These are phyloP conservation scores for Erodium moschatum DNA, from an alignment of 441 rosid species.

Conservation along the genomic window DNA sequence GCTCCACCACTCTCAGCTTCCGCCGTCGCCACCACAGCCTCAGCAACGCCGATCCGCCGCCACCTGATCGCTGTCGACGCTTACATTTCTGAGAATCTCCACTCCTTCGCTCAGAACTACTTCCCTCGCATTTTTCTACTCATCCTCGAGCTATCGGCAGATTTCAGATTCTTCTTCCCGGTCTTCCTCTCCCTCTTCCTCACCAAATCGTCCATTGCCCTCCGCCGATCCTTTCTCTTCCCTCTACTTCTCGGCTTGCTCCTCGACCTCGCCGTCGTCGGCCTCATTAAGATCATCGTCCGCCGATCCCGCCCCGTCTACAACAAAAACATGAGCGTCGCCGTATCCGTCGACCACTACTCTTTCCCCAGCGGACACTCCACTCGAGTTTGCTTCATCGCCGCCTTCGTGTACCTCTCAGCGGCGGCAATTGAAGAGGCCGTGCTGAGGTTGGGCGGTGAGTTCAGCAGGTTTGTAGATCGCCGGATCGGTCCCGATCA, in stretches of 20 bases:
- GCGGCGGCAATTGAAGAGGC: constrained; percentile 18
- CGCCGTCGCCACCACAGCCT: constrained; percentile 1
- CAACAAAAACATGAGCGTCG: constrained; percentile 65
- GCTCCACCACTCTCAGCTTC: background rate
- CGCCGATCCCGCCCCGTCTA: constrained; percentile 80
- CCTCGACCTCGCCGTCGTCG: constrained; percentile 63
- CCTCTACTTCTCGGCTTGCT: constrained; percentile 73
- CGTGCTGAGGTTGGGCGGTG: constrained; percentile 14
- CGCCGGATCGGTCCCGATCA: constrained; percentile 21
- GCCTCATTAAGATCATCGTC: constrained; percentile 51
- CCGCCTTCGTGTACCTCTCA: constrained; percentile 40
- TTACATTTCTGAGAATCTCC: constrained; percentile 39
- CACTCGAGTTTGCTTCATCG: constrained; percentile 63
- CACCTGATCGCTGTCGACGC: constrained; percentile 33
- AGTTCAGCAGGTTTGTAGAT: background rate
- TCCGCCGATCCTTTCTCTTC: constrained; percentile 33
- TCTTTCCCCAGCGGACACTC: constrained; percentile 94
- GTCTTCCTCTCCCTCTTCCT: constrained; percentile 49
- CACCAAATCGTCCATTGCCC: constrained; percentile 29
- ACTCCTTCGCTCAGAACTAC: constrained; percentile 35
- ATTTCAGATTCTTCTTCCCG: constrained; percentile 74
- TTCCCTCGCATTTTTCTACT: constrained; percentile 46
- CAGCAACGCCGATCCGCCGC: constrained; percentile 19
- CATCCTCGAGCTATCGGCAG: constrained; percentile 65
- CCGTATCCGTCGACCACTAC: constrained; percentile 57